Evolutionary conservation across 805 yeast species (phyloP).

Genomic region (Candida stauntonica): DNA sequence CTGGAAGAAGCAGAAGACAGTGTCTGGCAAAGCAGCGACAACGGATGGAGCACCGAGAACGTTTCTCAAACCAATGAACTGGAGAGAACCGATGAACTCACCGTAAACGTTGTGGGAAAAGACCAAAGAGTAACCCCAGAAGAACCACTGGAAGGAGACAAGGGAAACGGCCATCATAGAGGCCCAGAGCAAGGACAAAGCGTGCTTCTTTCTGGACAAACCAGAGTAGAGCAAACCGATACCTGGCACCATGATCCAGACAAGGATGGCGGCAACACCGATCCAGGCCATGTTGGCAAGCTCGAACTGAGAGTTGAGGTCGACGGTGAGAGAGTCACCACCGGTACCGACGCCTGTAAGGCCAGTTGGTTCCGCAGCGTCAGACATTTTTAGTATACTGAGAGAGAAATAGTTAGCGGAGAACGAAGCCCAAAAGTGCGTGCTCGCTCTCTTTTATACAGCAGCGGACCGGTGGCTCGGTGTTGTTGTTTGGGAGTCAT

Average conservation of each 20-base stretch:
- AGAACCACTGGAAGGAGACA: constrained; percentile 92
- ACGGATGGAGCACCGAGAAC: constrained; percentile 79
- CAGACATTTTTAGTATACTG: constrained; percentile 27
- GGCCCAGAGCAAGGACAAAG: constrained; percentile 92
- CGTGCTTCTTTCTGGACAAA: constrained; percentile 89
- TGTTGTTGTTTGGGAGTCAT: no score
- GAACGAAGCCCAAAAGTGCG: background rate
- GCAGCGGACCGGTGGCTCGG: no score
- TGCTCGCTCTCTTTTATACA: no score
- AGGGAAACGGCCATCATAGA: constrained; percentile 84
- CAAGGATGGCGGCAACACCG: constrained; percentile 70
- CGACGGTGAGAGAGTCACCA: constrained; percentile 70
- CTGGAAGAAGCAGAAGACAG: constrained; percentile 85
- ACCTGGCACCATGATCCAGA: constrained; percentile 96
- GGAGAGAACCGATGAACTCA: constrained; percentile 74
- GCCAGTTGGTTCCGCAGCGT: constrained; percentile 32
- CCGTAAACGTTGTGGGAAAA: constrained; percentile 64
- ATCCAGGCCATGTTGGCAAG: constrained; percentile 84
- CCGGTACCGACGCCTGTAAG: constrained; percentile 67
- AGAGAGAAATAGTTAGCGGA: background rate
- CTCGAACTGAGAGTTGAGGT: constrained; percentile 67
- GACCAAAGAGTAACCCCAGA: constrained; percentile 94
- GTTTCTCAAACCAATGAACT: constrained; percentile 73
- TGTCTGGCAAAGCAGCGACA: constrained; percentile 74
- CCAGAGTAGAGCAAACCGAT: constrained; percentile 93